These are phyloP conservation scores for Pseudoneurospora amorphoporcata DNA, from an alignment of 495 filamentous ascomycete genomes.

Conservation along the genomic window DNA sequence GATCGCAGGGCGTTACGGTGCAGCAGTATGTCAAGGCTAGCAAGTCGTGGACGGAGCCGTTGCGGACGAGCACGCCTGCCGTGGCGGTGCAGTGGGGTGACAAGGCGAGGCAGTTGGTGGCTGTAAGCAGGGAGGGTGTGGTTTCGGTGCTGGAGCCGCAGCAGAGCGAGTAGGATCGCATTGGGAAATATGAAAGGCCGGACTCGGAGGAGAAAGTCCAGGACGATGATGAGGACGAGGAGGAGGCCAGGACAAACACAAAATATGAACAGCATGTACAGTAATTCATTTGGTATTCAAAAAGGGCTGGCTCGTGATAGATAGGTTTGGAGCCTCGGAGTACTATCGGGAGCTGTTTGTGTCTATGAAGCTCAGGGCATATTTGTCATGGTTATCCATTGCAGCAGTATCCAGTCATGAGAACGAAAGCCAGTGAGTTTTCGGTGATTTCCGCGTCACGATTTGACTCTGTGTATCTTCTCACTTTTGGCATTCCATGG, in stretches of 20 bases:
- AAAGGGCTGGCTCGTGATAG: background rate
- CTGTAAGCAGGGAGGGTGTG: conserved; percentile 61
- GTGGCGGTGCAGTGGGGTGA: conserved; percentile 68
- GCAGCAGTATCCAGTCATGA: background rate
- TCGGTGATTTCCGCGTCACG: no score
- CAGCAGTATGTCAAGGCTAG: conserved; percentile 74
- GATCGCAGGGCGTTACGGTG: conserved; percentile 71
- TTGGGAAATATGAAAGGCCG: background rate
- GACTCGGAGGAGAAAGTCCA: background rate
- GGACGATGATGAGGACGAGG: background rate
- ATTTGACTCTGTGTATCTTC: no score
- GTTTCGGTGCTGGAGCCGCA: conserved; percentile 51
- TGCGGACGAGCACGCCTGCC: conserved; percentile 63
- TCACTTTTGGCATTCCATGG: no score
- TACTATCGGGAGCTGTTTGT: background rate
- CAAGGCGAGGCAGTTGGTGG: conserved; percentile 61
- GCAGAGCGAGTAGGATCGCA: conserved; percentile 10
- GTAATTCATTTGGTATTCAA: background rate
- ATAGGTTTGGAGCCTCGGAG: background rate
- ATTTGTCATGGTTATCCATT: background rate
- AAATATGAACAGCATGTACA: background rate
- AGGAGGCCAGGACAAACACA: background rate
- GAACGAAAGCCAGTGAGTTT: background rate
- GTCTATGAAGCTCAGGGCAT: background rate
- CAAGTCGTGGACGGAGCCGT: conserved; percentile 82